These are phyloP conservation scores for Andrographis paniculata DNA, from an alignment of 305 asterid species.

Conservation along the genomic window DNA sequence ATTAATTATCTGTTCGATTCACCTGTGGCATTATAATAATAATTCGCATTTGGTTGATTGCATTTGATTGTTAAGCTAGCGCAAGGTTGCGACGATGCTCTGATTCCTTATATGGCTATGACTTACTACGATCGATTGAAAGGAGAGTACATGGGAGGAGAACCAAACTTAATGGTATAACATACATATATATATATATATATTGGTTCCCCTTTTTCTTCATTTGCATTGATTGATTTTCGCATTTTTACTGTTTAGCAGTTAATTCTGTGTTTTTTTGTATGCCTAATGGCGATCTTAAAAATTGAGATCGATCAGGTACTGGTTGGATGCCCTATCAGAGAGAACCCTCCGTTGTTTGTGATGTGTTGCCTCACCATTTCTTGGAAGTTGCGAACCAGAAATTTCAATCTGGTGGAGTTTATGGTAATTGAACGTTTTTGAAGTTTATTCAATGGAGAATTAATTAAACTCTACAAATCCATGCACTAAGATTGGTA, in stretches of 20 bases:
- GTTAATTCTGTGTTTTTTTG: no score
- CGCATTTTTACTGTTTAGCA: no score
- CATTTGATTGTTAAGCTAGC: slow-evolving; percentile 1
- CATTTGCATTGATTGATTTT: no score
- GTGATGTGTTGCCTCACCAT: slow-evolving; percentile 15
- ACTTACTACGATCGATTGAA: slow-evolving; percentile 15
- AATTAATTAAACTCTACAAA: no score
- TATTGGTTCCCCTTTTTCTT: no score
- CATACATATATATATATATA: no score
- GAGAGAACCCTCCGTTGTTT: background rate
- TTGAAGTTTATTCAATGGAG: background rate
- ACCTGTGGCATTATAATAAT: background rate
- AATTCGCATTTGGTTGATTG: background rate
- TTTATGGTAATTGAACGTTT: slow-evolving; percentile 11
- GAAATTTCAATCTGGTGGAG: background rate
- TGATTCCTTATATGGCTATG: slow-evolving; percentile 19
- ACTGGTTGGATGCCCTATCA: background rate
- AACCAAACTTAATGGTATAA: no score
- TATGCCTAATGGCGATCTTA: no score
- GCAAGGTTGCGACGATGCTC: background rate
- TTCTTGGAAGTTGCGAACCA: slow-evolving; percentile 14
- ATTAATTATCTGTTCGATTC: background rate
- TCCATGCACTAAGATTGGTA: no score
- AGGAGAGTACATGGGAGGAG: background rate
- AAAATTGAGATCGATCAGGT: slow-evolving; percentile 5